phyloP scores from a whole-genome alignment of 164 flowering plant genomes.

The Vitis amurensis region DNA sequence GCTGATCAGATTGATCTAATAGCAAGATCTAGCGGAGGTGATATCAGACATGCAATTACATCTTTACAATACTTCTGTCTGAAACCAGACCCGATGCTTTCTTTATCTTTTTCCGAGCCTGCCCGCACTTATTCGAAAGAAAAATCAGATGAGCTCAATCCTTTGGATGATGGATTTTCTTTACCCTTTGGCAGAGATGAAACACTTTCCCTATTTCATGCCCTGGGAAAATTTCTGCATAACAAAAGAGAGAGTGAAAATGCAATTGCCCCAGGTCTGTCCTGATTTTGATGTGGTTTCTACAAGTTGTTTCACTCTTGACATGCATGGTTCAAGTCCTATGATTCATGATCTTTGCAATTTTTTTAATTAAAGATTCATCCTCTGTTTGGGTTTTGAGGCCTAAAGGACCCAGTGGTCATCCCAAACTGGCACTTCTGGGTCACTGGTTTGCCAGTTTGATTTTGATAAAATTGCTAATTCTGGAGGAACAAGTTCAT shows the following conservation, averaged over 20 bases:
- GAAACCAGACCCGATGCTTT: constrained; percentile 32
- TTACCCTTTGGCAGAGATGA: constrained; percentile 80
- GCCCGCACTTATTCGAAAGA: constrained; percentile 18
- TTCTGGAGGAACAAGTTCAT: neutral
- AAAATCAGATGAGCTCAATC: constrained; percentile 15
- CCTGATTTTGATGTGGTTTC: constrained; percentile 1
- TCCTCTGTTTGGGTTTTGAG: too few relatives aligned
- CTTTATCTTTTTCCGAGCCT: constrained; percentile 25
- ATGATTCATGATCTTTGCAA: too few relatives aligned
- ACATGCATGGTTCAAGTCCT: neutral
- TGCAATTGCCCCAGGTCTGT: constrained; percentile 45
- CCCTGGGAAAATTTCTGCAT: constrained; percentile 94
- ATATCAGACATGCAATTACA: constrained; percentile 88
- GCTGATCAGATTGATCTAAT: constrained; percentile 66
- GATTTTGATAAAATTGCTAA: neutral
- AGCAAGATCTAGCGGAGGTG: constrained; percentile 92
- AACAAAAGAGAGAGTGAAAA: constrained; percentile 74
- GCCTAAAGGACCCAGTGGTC: too few relatives aligned
- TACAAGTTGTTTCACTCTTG: too few relatives aligned
- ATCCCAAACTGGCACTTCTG: too few relatives aligned
- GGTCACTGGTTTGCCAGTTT: too few relatives aligned
- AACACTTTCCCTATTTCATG: constrained; percentile 89
- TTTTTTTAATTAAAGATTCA: too few relatives aligned
- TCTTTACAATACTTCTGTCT: constrained; percentile 75
- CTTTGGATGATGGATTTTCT: constrained; percentile 26